Evolutionary conservation across 352 stramenopile species (phyloP).

Genomic region (Elongisporangium senticosum): DNA sequence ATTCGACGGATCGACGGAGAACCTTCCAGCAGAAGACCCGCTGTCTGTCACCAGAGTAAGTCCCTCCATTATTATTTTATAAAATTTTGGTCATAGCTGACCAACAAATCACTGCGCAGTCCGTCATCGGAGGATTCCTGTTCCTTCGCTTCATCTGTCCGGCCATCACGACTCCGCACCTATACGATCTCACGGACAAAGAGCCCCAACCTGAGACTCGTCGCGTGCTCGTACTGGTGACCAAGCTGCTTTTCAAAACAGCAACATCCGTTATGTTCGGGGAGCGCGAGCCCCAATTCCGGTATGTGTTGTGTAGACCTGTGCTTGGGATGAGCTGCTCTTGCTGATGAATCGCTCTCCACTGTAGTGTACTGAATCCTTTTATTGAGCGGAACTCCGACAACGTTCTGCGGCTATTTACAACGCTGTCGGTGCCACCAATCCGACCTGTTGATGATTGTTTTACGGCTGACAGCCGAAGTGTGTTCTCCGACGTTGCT

Average conservation of each 20-base stretch:
- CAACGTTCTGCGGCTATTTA: constrained; percentile 74
- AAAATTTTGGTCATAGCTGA: background rate
- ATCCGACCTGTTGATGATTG: constrained; percentile 67
- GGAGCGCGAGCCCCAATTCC: constrained; percentile 75
- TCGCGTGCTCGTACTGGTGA: constrained; percentile 83
- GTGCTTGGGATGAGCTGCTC: background rate
- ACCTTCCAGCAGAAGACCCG: constrained; percentile 49
- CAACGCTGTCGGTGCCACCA: constrained; percentile 56
- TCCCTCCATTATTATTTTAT: background rate
- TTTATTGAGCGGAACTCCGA: constrained; percentile 84
- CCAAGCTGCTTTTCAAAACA: constrained; percentile 87
- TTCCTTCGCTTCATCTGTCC: constrained; percentile 88
- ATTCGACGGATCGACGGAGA: constrained; percentile 58
- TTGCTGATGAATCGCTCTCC: constrained; percentile 3
- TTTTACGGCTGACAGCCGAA: constrained; percentile 64
- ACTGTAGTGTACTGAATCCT: constrained; percentile 68
- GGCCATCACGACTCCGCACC: constrained; percentile 80
- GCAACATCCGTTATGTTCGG: constrained; percentile 83
- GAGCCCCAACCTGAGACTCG: constrained; percentile 59
- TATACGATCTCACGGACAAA: constrained; percentile 78
- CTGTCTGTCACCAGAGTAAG: constrained; percentile 48
- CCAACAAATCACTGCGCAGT: constrained; percentile 20
- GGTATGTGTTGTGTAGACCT: constrained; percentile 24
- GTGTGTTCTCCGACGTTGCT: constrained; percentile 63
- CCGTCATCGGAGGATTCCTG: constrained; percentile 82